Evolutionary conservation across 2,329 filamentous ascomycete genomes (phyloP), one percentile per base, ranked within the genome.

Genomic region (Phyllosticta citrichinensis): DNA sequence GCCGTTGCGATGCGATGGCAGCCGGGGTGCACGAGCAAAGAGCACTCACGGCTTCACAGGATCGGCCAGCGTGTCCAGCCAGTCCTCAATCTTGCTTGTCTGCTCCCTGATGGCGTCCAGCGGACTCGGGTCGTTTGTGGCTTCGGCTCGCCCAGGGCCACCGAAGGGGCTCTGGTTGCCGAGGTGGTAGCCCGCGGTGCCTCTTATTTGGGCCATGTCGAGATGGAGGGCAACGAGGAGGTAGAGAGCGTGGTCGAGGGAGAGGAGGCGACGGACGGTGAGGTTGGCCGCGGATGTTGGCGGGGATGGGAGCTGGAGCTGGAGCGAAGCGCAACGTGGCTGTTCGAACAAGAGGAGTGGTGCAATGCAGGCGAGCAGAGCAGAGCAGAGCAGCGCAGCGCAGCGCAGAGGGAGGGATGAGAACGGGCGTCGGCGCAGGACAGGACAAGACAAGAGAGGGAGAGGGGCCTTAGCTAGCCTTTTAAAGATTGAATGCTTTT

Each of bases 71-170:
- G 84, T 89, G 76, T 97, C 94, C 72, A 99, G 77, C 73, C 89
- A 78, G 74, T 99, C 94, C 79, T 99, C 94, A 67, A 99, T 93
- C 83, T 97, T 97, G 87, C 89, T 96, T 57, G 94, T 99, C 77
- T 97, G 92, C 75, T 91, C 85, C 65, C 94, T 84, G 72, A 99
- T 91, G 69, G 90, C 83, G 75, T 97, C 94, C 68, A 99, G 84
- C 62, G 88, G 86, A 74, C 85, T 90, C 56, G 87, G 83, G 69
- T 91, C 87, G 71, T 81, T 83, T 62, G 80, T 83, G 62, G 81
- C 83, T 66, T 87, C 82, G 67, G 74, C 77, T 66, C 77, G 79
- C 69, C 78, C 81, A 63, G 80, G 80, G 55, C 81, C 83, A 65
- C 83, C 86, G 69, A 91, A 92, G 65, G 86, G 84, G 71, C 85